phyloP scores from a whole-genome alignment of 179 eudicot genomes.

The Nepenthes alata region DNA sequence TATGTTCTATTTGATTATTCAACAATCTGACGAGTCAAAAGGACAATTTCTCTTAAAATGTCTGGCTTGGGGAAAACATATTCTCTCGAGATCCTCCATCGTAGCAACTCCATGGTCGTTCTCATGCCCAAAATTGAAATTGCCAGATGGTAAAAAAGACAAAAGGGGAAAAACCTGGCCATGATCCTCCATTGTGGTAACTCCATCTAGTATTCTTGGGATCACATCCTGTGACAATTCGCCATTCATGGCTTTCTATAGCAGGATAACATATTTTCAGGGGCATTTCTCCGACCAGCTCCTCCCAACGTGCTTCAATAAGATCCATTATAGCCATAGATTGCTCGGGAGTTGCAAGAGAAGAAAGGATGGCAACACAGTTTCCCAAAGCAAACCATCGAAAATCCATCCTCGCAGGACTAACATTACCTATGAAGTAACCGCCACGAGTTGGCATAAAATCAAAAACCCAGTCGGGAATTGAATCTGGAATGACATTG shows the following conservation, averaged over 20 bases:
- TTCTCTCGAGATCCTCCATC: no score
- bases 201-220: slow-evolving; percentile 10
- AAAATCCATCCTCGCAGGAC: slow-evolving; percentile 11
- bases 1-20: no score
- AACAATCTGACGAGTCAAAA: no score
- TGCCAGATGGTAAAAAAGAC: background rate
- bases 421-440: slow-evolving; percentile 10
- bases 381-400: slow-evolving; percentile 13
- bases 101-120: no score
- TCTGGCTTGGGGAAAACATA: no score
- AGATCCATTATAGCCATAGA: slow-evolving; percentile 12
- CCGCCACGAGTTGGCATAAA: slow-evolving; percentile 10
- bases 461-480: slow-evolving; percentile 10
- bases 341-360: slow-evolving; percentile 11
- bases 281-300: slow-evolving; percentile 8
- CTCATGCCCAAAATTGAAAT: background rate
- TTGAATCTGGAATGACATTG: slow-evolving; percentile 10
- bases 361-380: slow-evolving; percentile 8
- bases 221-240: slow-evolving; percentile 8
- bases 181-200: slow-evolving; percentile 11
- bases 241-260: slow-evolving; percentile 11
- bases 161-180: slow-evolving; percentile 5
- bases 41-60: no score
- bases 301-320: slow-evolving; percentile 11
- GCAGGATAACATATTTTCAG: slow-evolving; percentile 8